Percentiles rank a stretch among this genome's conserved stretches.
phyloP scores from a whole-genome alignment of 176 grass and related monocot species.

The Ampelocalamus luodianensis region DNA sequence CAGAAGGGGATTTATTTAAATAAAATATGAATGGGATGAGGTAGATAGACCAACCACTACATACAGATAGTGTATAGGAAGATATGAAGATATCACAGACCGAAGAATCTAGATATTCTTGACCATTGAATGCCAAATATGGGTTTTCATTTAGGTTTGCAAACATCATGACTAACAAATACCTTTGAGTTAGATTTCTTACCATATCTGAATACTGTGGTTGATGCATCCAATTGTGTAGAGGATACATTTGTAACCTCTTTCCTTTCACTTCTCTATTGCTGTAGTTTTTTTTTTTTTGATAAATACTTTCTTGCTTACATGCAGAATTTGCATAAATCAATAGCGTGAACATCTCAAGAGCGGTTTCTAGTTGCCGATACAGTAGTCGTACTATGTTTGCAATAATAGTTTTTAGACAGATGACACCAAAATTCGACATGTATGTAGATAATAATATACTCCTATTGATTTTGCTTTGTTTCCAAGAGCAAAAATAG shows the following conservation, averaged over 20 bases:
- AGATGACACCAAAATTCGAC: too few species aligned
- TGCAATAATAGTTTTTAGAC: background rate
- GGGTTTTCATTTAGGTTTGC: background rate
- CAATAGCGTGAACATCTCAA: background rate
- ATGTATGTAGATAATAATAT: background rate
- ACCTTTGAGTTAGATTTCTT: background rate
- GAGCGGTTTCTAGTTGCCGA: background rate
- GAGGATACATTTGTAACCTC: background rate
- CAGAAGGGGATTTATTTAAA: too few species aligned
- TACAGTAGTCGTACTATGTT: background rate
- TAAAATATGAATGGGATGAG: too few species aligned
- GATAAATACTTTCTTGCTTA: background rate
- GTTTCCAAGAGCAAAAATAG: background rate
- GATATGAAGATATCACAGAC: too few species aligned
- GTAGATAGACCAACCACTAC: too few species aligned
- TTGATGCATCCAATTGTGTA: background rate
- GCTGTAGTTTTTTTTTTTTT: background rate
- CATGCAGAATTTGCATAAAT: background rate
- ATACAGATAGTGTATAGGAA: too few species aligned
- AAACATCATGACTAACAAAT: background rate
- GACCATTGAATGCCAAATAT: background rate
- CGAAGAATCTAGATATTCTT: too few species aligned
- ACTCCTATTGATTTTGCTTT: background rate
- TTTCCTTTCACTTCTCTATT: background rate
- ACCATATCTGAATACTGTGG: background rate